These are phyloP conservation scores for Elsinoe arachidis DNA, from an alignment of 2,329 filamentous ascomycete genomes.

Conservation along the genomic window DNA sequence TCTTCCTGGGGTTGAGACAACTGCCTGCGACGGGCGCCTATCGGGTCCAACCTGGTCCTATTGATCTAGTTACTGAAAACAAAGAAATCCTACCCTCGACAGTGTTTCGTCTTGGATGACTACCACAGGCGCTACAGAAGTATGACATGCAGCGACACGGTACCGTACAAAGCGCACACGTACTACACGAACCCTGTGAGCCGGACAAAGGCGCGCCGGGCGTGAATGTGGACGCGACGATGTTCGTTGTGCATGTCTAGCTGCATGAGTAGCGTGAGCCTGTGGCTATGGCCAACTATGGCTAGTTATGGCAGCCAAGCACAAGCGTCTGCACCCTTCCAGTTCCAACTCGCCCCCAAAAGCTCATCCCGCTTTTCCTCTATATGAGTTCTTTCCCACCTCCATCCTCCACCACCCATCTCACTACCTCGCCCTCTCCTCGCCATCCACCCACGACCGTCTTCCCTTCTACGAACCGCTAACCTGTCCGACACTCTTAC, in stretches of 20 bases:
- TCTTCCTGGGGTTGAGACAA: background rate
- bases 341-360: background rate
- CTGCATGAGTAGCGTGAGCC: conserved; percentile 11
- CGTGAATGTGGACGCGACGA: background rate
- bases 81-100: background rate
- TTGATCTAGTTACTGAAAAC: background rate
- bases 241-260: background rate
- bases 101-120: conserved; percentile 5
- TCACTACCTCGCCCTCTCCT: background rate
- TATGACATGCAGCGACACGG: conserved; percentile 9
- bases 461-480: background rate
- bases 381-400: conserved; percentile 17
- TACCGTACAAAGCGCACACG: background rate
- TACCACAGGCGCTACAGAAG: conserved; percentile 4
- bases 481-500: background rate
- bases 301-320: conserved; percentile 1
- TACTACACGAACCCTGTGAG: background rate
- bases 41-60: background rate
- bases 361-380: background rate
- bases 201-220: background rate
- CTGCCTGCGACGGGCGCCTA: background rate
- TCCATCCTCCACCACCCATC: conserved; percentile 26
- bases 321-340: background rate
- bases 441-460: background rate
- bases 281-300: background rate